Evolutionary conservation across 257 asterid genomes (phyloP), one percentile per base, ranked within the genome.

Genomic region (Solanum chiquidenum): DNA sequence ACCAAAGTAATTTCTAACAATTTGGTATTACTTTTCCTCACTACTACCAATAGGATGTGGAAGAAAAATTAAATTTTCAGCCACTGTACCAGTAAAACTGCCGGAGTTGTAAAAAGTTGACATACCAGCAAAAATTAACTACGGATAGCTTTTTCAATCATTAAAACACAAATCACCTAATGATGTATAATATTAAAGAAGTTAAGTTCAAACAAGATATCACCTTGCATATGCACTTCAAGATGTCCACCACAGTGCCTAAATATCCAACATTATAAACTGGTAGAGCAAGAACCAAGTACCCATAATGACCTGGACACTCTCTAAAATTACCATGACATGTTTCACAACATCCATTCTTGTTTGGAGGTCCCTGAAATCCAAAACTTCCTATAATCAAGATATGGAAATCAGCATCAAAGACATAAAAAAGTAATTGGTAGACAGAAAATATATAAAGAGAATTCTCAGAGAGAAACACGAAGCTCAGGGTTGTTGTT

Each of bases 181-280:
- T 79, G 8, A 1, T 11, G 66, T 46, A 44, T 21, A 46, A 44
- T 25, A 79, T 79, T 3, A 44, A 27, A 44, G 16, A 34, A 29
- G 40, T 79, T 46, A 46, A 80, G 42, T 46, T 80, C 29, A 80
- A 80, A 80, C 44, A 84, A 80, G 89, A 64, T 87, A 82, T 75
- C 92, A 97, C 99, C 99, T 97, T 97, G 98, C 99, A 97, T 52
- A 97, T 95, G 94, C 98, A 97, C 92, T 97, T 97, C 97, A 97
- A 88, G 90, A 97, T 92, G 88, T 93, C 92, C n/a, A 95, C 89
- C 46, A 97, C 88, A 40, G 95, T 91, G 49, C 89, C 75, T 71
- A 95, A 87, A 90, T 90, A 97, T 88, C 99, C 99, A 90, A 93
- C 94, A 89, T 97, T 92, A 87, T 89, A 97, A 79, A 95, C 98